Base-by-base conservation (phyloP, 176 grass and related monocot genomes). In the Eragrostis nindensis region DNA sequence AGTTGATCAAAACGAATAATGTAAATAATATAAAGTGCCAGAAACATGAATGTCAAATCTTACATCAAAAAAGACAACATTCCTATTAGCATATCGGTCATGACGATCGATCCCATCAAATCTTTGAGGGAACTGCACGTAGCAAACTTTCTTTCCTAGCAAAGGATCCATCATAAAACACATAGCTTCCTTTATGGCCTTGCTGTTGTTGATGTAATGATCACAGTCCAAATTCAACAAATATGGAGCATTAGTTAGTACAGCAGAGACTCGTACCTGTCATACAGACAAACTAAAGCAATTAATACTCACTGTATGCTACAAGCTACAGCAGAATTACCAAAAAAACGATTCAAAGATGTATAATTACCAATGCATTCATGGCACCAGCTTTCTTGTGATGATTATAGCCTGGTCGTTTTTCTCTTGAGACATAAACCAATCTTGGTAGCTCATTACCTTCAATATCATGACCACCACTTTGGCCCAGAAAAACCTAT, bases 141-240 rank as follows among this genome's bases (percentile, higher is more conserved):
- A 97, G 74, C 94, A 97, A 65, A 93, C 90, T 82, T 86, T 93
- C 84, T 97, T 97, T 76, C 90, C 91, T 47, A 97, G 57, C 71
- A 93, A 86, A 81, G 94, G 94, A 66, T 97, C 94, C 94, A 97
- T 97, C 94, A 97, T 97, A 73, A 97, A 97, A 82, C 94, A 97
- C 94, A 97, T 97, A 80, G 88, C 88, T 80, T 97, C 94, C 78
- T 92, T 89, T 76, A 93, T 57, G 77, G 94, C 94, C 82, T 87
- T 97, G 81, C 86, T 87, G 39, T 97, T 97, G 79, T 97, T 97
- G 71, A 97, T 80, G 78, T 97, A 97, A 27, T 97, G 94, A 78
- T 97, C 94, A 91, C 94, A 97, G 89, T 93, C 94, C 83, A 97
- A 89, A 81, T 97, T 97, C 80, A 97, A 78, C 57, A 97, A 16